Percentiles rank a stretch among this genome's conserved stretches.
These are phyloP conservation scores for Rhodotorula babjevae DNA, from an alignment of 768 basidiomycete genomes.

Conservation along the genomic window DNA sequence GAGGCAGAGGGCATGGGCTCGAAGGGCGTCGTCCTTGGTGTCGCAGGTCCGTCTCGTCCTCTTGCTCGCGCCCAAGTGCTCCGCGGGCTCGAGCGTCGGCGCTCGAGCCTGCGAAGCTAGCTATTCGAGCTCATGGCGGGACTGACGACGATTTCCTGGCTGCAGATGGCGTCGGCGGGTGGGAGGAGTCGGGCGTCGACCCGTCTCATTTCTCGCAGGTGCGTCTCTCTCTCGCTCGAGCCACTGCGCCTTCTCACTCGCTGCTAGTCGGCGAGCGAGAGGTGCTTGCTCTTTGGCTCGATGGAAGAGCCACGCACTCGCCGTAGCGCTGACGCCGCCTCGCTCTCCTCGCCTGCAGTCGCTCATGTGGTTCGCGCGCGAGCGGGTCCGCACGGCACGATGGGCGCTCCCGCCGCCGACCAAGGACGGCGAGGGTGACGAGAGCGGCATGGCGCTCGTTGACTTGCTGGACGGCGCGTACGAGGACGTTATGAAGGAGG, in stretches of 20 bases:
- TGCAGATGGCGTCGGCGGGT: slow-evolving; percentile 90
- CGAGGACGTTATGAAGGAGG: slow-evolving; percentile 20
- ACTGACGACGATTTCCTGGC: too few relatives aligned
- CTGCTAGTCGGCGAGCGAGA: too few relatives aligned
- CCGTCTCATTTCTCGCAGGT: slow-evolving; percentile 70
- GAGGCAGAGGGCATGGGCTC: background rate
- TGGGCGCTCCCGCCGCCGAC: slow-evolving; percentile 1
- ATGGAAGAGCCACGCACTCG: too few relatives aligned
- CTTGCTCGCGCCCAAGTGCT: background rate
- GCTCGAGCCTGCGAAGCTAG: too few relatives aligned
- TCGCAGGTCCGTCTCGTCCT: slow-evolving; percentile 13
- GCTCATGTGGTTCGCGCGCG: slow-evolving; percentile 56
- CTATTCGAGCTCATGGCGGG: too few relatives aligned
- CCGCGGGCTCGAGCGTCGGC: too few relatives aligned
- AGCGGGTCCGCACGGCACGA: slow-evolving; percentile 5
- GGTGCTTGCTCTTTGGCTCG: too few relatives aligned
- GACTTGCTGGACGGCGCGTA: slow-evolving; percentile 14
- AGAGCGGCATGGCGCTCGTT: background rate
- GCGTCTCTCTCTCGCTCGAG: background rate
- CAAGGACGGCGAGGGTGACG: background rate
- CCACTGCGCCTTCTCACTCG: too few relatives aligned
- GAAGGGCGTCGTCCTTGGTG: slow-evolving; percentile 28
- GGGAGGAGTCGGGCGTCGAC: slow-evolving; percentile 76
- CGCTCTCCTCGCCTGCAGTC: slow-evolving; percentile 59
- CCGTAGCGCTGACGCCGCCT: too few relatives aligned